Base-by-base conservation (phyloP, 2,329 filamentous ascomycete genomes). In the Bipolaris oryzae region DNA sequence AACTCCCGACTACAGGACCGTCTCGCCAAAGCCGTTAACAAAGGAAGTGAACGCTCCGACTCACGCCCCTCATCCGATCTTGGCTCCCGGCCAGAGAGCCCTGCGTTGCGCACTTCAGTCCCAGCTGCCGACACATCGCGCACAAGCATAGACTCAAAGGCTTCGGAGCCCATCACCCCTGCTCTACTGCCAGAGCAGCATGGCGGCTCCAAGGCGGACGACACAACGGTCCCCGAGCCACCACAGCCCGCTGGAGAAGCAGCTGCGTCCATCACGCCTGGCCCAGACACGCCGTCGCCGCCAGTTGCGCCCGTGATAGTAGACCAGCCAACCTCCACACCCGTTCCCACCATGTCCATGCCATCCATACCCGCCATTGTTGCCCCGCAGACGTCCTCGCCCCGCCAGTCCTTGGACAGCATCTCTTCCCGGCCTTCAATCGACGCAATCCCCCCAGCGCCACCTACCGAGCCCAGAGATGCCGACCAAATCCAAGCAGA, bases 1-100 rank as follows among this genome's bases (percentile, higher is more conserved):
- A 95, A 92, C 76, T 92, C 96, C 67, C 87, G 92, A 50, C 81
- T 99, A 41, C 93, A 97, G 73, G 93, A 96, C 74, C 85, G 92
- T 60, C 82, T 99, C 58, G 94, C 94, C 28, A 91, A 91, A 71
- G 95, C 93, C 28, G 86, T 97, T 68, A 91, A 89, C 3, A 89
- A 89, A 57, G 91, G 89, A 70, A 85, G 83, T 55, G 78, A 81
- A n/a, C 74, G 79, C 2, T 73, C 76, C 37, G 81, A 79, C 51
- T 71, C 80, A 28, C 80, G 78, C 60, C 76, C 82, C 23, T 79
- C 81, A 7, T 82, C 82, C 44, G 81, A 79, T 31, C 66, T 79
- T 20, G 76, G 81, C 5, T 84, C 84, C n/a, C 77, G 84, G 49
- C 78, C 81, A 21, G 78, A 82, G 61, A 88, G 82, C 59, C 82